Evolutionary conservation across 2,329 filamentous ascomycete species (phyloP).

Genomic region (Plenodomus lindquistii): DNA sequence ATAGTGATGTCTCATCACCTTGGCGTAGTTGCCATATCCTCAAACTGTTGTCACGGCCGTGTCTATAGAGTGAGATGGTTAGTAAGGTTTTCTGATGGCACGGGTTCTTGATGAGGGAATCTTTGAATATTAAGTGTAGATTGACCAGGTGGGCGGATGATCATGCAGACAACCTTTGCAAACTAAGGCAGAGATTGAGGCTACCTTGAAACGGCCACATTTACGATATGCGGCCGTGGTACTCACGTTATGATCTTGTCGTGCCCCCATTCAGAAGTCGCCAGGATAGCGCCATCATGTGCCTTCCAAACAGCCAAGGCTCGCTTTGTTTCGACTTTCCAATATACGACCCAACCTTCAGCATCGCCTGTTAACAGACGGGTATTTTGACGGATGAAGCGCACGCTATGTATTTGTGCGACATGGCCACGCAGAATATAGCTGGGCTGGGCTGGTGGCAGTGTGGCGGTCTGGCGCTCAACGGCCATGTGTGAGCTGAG

Average conservation of each 20-base stretch:
- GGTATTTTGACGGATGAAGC: slow-evolving; percentile 73
- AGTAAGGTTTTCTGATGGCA: background rate
- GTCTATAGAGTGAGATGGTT: slow-evolving; percentile 55
- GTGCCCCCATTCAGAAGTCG: slow-evolving; percentile 70
- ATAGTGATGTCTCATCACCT: slow-evolving; percentile 66
- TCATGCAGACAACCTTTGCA: slow-evolving; percentile 1
- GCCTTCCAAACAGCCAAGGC: slow-evolving; percentile 84
- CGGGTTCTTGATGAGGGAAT: slow-evolving; percentile 4
- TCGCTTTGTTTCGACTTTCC: slow-evolving; percentile 82
- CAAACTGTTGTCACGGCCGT: slow-evolving; percentile 87
- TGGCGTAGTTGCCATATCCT: slow-evolving; percentile 76
- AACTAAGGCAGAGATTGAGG: no score
- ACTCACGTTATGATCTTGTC: slow-evolving; percentile 82
- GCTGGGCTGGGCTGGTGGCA: slow-evolving; percentile 59
- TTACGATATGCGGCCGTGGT: no score
- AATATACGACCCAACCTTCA: slow-evolving; percentile 84
- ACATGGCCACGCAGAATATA: slow-evolving; percentile 86
- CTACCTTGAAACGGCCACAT: no score
- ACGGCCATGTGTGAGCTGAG: slow-evolving; percentile 33
- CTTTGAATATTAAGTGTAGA: background rate
- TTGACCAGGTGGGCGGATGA: background rate
- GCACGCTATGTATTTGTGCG: slow-evolving; percentile 75
- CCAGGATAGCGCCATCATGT: slow-evolving; percentile 77
- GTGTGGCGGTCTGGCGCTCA: slow-evolving; percentile 32
- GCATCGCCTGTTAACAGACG: slow-evolving; percentile 85